These are phyloP conservation scores for Scutellaria minor DNA, from an alignment of 257 asterid genomes.

Conservation along the genomic window DNA sequence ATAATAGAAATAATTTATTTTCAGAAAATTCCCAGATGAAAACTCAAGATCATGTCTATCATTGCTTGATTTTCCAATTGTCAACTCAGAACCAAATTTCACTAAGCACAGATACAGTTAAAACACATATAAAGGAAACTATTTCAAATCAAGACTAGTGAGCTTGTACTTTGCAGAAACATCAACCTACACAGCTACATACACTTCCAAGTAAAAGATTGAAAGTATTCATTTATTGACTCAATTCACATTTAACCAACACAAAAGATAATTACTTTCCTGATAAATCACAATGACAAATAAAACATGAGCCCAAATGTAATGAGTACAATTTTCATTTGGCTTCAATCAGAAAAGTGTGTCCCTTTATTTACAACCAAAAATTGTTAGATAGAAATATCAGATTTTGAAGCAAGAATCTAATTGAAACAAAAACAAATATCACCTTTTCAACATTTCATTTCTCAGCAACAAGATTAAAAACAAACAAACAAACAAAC, in stretches of 20 bases:
- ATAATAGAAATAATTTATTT: conserved; percentile 16
- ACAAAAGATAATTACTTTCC: neutral
- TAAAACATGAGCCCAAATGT: neutral
- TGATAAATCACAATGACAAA: neutral
- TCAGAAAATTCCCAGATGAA: conserved; percentile 16
- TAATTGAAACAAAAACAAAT: neutral
- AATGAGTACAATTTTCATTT: conserved; percentile 9
- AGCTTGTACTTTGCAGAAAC: conserved; percentile 15
- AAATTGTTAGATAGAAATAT: conserved; percentile 1
- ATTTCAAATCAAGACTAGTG: neutral
- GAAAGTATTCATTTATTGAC: neutral
- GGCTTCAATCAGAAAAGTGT: conserved; percentile 18
- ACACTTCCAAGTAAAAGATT: neutral
- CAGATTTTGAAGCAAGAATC: conserved; percentile 2
- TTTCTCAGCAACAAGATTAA: conserved; percentile 27
- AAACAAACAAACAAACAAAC: too few relatives aligned
- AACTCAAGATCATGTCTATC: neutral
- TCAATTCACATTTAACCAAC: conserved; percentile 16
- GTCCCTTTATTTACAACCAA: neutral
- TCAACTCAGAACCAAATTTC: conserved; percentile 17
- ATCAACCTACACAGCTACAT: conserved; percentile 8
- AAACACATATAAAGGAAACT: neutral
- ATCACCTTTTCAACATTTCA: neutral
- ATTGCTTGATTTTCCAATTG: conserved; percentile 13
- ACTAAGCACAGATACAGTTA: neutral